A percentile compares a stretch with the other conserved stretches of the same genome.
Conservation (phyloP, 495 filamentous ascomycete species). For the Trypethelium eluteriae region DNA sequence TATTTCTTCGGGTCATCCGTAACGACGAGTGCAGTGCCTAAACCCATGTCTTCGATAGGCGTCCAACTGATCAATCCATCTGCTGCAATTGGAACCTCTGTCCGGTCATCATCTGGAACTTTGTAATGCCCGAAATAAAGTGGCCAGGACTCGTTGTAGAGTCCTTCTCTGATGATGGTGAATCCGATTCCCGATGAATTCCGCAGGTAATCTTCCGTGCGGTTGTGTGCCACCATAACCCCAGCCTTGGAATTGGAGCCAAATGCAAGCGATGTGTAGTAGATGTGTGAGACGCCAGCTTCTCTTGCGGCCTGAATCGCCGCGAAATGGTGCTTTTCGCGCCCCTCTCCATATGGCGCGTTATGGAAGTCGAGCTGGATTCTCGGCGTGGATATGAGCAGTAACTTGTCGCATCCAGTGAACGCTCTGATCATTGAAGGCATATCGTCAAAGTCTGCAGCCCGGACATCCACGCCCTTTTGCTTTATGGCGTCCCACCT, state of each 20-base stretch:
- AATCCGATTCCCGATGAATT: conserved; percentile 34
- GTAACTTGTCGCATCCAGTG: conserved; percentile 39
- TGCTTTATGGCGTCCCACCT: conserved; percentile 22
- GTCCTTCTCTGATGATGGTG: conserved; percentile 53
- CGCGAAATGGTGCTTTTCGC: conserved; percentile 42
- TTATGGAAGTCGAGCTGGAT: conserved; percentile 33
- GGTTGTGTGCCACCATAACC: conserved; percentile 64
- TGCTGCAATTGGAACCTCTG: conserved; percentile 35
- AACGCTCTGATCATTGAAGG: conserved; percentile 35
- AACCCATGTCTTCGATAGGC: conserved; percentile 39
- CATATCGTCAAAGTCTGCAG: conserved; percentile 40
- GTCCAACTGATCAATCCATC: conserved; percentile 43
- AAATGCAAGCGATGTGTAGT: conserved; percentile 62
- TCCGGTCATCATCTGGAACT: conserved; percentile 25
- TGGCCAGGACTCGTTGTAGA: conserved; percentile 62
- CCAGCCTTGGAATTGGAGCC: conserved; percentile 42
- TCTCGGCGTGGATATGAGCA: conserved; percentile 44
- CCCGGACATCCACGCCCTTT: conserved; percentile 33
- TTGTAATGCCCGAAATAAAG: conserved; percentile 61
- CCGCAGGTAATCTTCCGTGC: conserved; percentile 52
- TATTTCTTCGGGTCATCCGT: conserved; percentile 27
- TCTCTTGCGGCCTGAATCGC: conserved; percentile 52
- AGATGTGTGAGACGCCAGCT: conserved; percentile 54
- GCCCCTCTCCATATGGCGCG: conserved; percentile 30
- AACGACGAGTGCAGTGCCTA: conserved; percentile 38